These are phyloP conservation scores for Xylariales sp. DNA, from an alignment of 2,329 filamentous ascomycete genomes.

Conservation along the genomic window DNA sequence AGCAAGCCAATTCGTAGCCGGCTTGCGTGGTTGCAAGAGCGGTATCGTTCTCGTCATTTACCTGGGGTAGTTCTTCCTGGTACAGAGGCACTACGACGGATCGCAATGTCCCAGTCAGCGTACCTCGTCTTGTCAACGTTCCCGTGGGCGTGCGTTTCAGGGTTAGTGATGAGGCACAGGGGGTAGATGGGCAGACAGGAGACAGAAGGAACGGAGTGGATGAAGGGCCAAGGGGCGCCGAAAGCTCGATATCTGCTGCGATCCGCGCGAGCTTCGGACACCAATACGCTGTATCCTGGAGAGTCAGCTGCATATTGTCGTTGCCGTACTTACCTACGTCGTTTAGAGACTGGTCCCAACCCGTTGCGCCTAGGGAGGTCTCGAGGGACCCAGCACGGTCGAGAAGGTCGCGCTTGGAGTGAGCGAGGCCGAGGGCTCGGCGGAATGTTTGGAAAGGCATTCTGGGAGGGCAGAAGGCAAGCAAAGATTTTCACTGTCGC, in stretches of 20 bases:
- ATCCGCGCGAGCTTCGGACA: not conserved
- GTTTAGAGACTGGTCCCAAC: not conserved
- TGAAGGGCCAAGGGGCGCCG: not conserved
- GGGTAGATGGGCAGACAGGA: not conserved
- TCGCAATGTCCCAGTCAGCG: not conserved
- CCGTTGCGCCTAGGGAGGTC: not conserved
- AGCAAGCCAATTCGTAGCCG: slow-evolving; percentile 8
- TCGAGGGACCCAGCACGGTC: slow-evolving; percentile 1
- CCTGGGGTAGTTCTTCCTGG: not conserved
- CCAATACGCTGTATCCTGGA: not conserved
- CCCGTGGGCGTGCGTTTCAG: not conserved
- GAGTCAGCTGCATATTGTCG: not conserved
- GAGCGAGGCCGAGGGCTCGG: slow-evolving; percentile 4
- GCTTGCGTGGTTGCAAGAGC: not conserved
- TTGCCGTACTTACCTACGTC: slow-evolving; percentile 4
- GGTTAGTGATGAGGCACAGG: not conserved
- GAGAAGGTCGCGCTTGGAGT: slow-evolving; percentile 1
- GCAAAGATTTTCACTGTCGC: no score
- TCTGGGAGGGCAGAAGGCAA: no score
- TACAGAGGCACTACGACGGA: not conserved
- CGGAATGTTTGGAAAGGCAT: no score
- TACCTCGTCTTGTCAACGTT: not conserved
- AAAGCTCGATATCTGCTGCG: not conserved
- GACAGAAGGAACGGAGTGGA: not conserved
- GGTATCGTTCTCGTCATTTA: not conserved